Base-by-base conservation (phyloP, 495 filamentous ascomycete genomes). In the Daldinia childiae region DNA sequence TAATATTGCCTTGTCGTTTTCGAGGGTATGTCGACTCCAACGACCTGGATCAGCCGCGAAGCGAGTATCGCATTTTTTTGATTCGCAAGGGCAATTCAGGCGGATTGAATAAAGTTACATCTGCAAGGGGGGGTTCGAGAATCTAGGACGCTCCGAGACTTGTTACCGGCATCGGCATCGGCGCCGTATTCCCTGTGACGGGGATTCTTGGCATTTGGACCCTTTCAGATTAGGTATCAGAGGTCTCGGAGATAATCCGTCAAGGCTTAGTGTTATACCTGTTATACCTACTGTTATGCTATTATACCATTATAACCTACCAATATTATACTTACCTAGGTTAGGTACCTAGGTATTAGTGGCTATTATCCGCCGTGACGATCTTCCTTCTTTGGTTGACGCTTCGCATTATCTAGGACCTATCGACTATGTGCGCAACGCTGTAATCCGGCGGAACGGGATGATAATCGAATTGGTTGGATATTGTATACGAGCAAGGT, bases 111-210 rank as follows among this genome's bases (percentile, higher is more conserved):
- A 7, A 66, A 59, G 62, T 69, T 69, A 62, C 65, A 68, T 66
- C 57, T 54, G 30, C 30, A 21, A 21, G 43, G 43, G 38, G 29
- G 58, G 15, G 7, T 9, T 57, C n/a, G 41, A 66, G 54, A 36
- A 39, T 52, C 36, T 39, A 62, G 30, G 24, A 62, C 29, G 17
- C 26, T 54, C 62, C 51, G 58, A 73, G 50, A 58, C 50, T 43
- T 58, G 36, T 19, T 58, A 51, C 71, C 71, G 71, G 71, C 71
- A 73, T 73, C 70, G 70, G 70, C 71, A 66, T 69, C 71, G 65
- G 71, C 71, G 65, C 62, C 65, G 64, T 51, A 38, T n/a, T 48
- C 41, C 58, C 39, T 48, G n/a, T 34, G 27, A 19, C 21, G 34
- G 34, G 32, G 34, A 36, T 14, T 56, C 48, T 68, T 54, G 43